Conservation (phyloP, 441 rosid genomes). For the Populus hybrid region DNA sequence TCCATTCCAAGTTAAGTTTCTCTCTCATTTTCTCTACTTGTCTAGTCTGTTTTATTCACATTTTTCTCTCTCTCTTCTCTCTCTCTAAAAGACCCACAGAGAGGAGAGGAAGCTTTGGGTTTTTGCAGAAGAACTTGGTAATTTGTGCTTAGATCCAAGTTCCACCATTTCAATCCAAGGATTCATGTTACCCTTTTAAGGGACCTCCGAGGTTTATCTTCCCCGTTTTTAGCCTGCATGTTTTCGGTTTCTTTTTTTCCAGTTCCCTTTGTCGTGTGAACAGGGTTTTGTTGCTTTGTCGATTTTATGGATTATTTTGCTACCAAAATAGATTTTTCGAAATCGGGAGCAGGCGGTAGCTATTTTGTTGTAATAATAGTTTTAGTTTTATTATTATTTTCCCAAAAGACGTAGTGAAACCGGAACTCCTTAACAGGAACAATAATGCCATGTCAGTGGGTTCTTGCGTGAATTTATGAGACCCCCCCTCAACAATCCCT, state of each 20-base stretch:
- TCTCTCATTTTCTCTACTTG: too few species aligned
- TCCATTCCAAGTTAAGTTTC: too few species aligned
- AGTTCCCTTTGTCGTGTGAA: background rate
- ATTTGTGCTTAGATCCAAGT: constrained; percentile 32
- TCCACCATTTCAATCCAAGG: constrained; percentile 1
- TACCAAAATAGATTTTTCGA: too few species aligned
- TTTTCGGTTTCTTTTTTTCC: background rate
- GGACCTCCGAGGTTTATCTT: background rate
- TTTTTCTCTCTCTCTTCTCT: too few species aligned
- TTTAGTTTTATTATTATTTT: constrained; percentile 1
- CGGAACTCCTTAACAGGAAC: constrained; percentile 25
- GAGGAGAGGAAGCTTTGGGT: constrained; percentile 5
- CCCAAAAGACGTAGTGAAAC: constrained; percentile 1
- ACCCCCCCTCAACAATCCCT: constrained; percentile 8
- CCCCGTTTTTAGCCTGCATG: constrained; percentile 16
- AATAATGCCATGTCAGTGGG: background rate
- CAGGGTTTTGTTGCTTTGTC: too few species aligned
- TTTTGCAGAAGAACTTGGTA: constrained; percentile 22
- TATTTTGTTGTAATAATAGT: too few species aligned
- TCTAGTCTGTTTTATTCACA: too few species aligned
- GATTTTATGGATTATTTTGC: too few species aligned
- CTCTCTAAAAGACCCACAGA: background rate
- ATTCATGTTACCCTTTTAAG: background rate
- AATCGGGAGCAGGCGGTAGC: too few species aligned
- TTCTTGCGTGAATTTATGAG: constrained; percentile 16